These are phyloP conservation scores for Mycena latifolia DNA, from an alignment of 768 basidiomycete species.

Conservation along the genomic window DNA sequence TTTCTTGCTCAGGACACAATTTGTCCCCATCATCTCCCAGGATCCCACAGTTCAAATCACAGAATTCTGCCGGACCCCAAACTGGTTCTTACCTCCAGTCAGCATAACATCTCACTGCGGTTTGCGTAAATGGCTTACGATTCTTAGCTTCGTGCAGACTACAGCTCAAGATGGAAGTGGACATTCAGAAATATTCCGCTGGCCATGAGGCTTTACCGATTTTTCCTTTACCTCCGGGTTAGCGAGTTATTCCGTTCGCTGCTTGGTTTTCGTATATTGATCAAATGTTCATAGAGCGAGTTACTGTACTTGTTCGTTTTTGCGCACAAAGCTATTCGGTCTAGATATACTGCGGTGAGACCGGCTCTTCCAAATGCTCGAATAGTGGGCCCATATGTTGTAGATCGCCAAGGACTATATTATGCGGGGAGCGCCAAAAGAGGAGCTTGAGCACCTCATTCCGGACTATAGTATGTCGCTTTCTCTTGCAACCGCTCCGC, in stretches of 20 bases:
- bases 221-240: slow-evolving; percentile 36
- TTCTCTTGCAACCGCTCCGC: background rate
- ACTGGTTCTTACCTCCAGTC: slow-evolving; percentile 69
- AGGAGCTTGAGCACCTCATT: slow-evolving; percentile 58
- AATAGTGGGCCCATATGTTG: background rate
- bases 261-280: background rate
- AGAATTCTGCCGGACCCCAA: slow-evolving; percentile 72
- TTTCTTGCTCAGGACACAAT: slow-evolving; percentile 62
- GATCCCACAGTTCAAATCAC: slow-evolving; percentile 63
- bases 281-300: slow-evolving; percentile 10
- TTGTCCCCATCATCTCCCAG: slow-evolving; percentile 64
- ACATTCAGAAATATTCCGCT: slow-evolving; percentile 55
- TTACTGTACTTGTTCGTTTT: slow-evolving; percentile 22
- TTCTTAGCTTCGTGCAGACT: background rate
- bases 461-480: slow-evolving; percentile 58
- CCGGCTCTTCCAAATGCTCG: background rate
- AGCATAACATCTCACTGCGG: slow-evolving; percentile 30
- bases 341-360: slow-evolving; percentile 15
- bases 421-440: slow-evolving; percentile 52
- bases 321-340: slow-evolving; percentile 20
- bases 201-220: slow-evolving; percentile 46
- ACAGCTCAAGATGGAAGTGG: slow-evolving; percentile 46
- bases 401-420: slow-evolving; percentile 50
- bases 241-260: background rate
- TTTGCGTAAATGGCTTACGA: slow-evolving; percentile 14